phyloP scores from a whole-genome alignment of 176 grass and related monocot genomes.

The Phoenix roebelenii region DNA sequence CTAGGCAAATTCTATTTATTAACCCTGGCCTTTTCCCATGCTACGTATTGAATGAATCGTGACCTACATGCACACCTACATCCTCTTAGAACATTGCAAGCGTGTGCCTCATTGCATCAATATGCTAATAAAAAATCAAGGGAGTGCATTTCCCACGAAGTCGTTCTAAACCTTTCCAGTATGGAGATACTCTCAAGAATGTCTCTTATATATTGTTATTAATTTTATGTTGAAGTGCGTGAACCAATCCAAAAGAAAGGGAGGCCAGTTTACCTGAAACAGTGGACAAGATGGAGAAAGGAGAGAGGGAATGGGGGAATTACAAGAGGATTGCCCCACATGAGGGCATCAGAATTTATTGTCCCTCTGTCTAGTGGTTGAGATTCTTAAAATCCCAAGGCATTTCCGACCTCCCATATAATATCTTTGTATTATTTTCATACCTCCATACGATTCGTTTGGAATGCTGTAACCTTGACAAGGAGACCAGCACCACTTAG shows the following conservation, averaged over 20 bases:
- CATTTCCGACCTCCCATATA: neutral
- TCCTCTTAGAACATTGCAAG: constrained; percentile 14
- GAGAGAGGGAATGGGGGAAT: neutral
- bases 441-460: neutral
- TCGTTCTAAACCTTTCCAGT: neutral
- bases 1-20: too few species aligned
- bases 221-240: constrained; percentile 8
- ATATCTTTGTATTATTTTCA: neutral
- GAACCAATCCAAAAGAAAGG: neutral
- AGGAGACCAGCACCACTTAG: constrained; percentile 35
- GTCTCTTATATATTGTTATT: neutral
- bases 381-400: constrained; percentile 7
- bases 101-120: neutral
- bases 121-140: neutral
- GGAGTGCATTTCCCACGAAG: neutral
- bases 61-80: constrained; percentile 4
- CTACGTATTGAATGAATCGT: neutral
- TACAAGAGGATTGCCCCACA: too few species aligned
- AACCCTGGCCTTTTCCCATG: too few species aligned
- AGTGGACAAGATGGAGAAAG: neutral
- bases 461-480: neutral
- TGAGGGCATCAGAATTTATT: neutral
- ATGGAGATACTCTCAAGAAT: neutral
- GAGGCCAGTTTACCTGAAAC: neutral
- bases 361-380: neutral